phyloP scores from a whole-genome alignment of 345 rosid genomes.

The Hevea brasiliensis region DNA sequence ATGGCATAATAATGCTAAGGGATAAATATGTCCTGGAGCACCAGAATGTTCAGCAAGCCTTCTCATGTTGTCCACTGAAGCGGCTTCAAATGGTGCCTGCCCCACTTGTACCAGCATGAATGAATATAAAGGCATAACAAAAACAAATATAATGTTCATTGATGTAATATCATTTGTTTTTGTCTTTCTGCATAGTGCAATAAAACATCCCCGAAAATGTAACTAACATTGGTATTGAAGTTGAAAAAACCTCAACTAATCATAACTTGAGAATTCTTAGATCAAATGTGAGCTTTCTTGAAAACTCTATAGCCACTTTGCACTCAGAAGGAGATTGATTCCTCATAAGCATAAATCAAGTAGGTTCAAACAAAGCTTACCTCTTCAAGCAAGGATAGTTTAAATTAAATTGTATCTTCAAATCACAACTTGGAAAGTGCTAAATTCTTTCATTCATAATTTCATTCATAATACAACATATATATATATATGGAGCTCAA shows the following conservation, averaged over 20 bases:
- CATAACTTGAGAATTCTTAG: neutral
- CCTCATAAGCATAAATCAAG: neutral
- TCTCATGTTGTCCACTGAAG: slow-evolving; percentile 95
- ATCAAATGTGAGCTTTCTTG: neutral
- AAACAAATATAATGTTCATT: slow-evolving; percentile 10
- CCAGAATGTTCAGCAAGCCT: slow-evolving; percentile 83
- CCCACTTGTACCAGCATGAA: slow-evolving; percentile 40
- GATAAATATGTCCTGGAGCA: slow-evolving; percentile 76
- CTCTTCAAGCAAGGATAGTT: neutral
- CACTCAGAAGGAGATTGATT: neutral
- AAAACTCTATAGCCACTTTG: neutral
- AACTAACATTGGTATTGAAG: neutral
- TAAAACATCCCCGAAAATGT: neutral
- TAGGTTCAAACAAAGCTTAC: neutral
- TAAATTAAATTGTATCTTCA: neutral
- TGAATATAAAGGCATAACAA: slow-evolving; percentile 20
- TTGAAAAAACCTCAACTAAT: neutral
- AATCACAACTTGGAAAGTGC: neutral
- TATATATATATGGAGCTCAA: too few relatives aligned
- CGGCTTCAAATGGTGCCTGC: slow-evolving; percentile 88
- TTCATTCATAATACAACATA: too few relatives aligned
- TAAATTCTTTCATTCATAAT: too few relatives aligned
- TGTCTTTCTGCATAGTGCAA: neutral
- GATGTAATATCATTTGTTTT: neutral
- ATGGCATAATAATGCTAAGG: slow-evolving; percentile 73